Percentiles rank a stretch among this genome's conserved stretches.
Conservation (phyloP, 805 yeast genomes). For the Zygoascus ofunaensis region DNA sequence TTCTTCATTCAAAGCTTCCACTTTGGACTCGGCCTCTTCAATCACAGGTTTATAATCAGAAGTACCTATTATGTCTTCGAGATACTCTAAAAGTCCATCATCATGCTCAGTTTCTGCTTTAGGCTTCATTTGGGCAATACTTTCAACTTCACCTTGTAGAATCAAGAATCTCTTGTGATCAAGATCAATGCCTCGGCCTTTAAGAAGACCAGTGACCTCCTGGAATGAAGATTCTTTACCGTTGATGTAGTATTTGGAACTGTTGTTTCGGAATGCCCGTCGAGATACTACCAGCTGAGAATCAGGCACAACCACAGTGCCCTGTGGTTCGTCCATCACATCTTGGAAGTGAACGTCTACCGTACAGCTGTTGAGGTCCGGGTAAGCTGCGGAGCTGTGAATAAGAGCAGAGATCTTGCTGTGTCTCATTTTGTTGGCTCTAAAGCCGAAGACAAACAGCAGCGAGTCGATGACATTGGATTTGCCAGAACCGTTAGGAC, state of each 20-base stretch:
- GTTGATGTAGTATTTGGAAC: slow-evolving; percentile 72
- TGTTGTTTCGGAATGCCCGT: slow-evolving; percentile 65
- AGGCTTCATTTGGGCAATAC: slow-evolving; percentile 97
- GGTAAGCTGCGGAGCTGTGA: slow-evolving; percentile 74
- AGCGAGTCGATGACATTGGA: slow-evolving; percentile 95
- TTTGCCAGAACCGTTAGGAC: slow-evolving; percentile 98
- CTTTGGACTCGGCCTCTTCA: slow-evolving; percentile 48
- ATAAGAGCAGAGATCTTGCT: slow-evolving; percentile 86
- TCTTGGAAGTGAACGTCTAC: slow-evolving; percentile 85
- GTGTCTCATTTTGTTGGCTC: slow-evolving; percentile 96
- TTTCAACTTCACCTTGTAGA: slow-evolving; percentile 96
- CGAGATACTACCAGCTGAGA: slow-evolving; percentile 66
- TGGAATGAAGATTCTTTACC: slow-evolving; percentile 60
- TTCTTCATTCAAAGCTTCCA: slow-evolving; percentile 69
- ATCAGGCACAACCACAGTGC: slow-evolving; percentile 38
- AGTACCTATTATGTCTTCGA: slow-evolving; percentile 96
- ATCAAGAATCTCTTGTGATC: slow-evolving; percentile 92
- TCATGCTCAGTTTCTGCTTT: slow-evolving; percentile 88
- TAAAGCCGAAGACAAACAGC: slow-evolving; percentile 91
- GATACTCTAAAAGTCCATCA: slow-evolving; percentile 86
- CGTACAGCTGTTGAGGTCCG: slow-evolving; percentile 62
- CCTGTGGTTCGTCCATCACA: slow-evolving; percentile 51
- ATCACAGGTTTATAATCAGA: slow-evolving; percentile 70
- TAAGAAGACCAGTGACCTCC: slow-evolving; percentile 65
- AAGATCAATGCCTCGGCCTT: slow-evolving; percentile 80